Evolutionary conservation across 495 filamentous ascomycete species (phyloP).

Genomic region (Bacidia gigantensis): DNA sequence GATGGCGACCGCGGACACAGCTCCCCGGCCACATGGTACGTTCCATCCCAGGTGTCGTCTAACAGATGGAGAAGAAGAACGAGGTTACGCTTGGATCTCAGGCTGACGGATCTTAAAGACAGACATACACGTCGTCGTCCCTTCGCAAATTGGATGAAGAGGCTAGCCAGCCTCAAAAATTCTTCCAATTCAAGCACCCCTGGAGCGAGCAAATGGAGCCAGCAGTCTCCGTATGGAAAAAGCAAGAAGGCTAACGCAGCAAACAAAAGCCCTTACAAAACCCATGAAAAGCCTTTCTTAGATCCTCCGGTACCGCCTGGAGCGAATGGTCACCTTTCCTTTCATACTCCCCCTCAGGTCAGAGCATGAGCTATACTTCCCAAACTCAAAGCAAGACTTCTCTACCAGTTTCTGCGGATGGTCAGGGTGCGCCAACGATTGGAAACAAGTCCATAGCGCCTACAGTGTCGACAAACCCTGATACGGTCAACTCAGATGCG

Average conservation of each 20-base stretch:
- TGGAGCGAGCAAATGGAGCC: conserved; percentile 36
- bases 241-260: conserved; percentile 44
- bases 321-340: conserved; percentile 44
- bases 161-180: conserved; percentile 70
- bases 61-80: background rate
- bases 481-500: conserved; percentile 56
- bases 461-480: conserved; percentile 68
- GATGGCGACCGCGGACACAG: conserved; percentile 59
- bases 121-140: conserved; percentile 63
- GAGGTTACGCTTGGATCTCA: too few relatives aligned
- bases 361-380: conserved; percentile 28
- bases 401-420: conserved; percentile 42
- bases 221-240: conserved; percentile 25
- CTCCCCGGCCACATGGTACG: conserved; percentile 53
- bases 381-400: conserved; percentile 39
- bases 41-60: conserved; percentile 5
- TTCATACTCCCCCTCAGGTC: conserved; percentile 31
- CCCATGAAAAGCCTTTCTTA: conserved; percentile 39
- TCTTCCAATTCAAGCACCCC: conserved; percentile 36
- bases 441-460: conserved; percentile 61
- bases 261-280: conserved; percentile 76
- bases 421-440: conserved; percentile 40
- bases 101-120: conserved; percentile 31
- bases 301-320: conserved; percentile 28
- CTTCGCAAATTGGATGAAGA: conserved; percentile 90